Base-by-base conservation (phyloP, 2,329 filamentous ascomycete species). In the Nemania sp. region DNA sequence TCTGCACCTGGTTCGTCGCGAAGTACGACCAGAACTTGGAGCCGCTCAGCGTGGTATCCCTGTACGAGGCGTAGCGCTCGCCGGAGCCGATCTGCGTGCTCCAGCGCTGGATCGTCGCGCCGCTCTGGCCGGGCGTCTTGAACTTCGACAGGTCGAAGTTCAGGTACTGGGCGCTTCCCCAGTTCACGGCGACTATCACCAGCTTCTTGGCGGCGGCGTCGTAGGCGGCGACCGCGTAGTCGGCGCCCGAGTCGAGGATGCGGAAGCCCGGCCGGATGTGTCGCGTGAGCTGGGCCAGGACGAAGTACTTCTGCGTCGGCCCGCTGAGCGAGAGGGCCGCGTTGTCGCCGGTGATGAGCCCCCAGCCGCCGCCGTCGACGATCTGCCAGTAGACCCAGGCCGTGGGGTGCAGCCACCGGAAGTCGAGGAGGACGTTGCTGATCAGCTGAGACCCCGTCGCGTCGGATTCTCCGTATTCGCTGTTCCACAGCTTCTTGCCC, bases 331-430 rank as follows among this genome's bases (percentile, higher is more conserved):
- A 71, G 43, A 63, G 65, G 1, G 66, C 68, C 5, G 75, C 71
- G 57, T 78, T 78, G 62, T 78, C 72, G 2, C 71, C 78, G 12
- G 75, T 73, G 48, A 79, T 69, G 6, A 80, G 63, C 0, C 77
- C 78, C 77, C 77, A 79, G 13, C 77, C 76, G 11, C 71, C 68
- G 10, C 70, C 73, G 58, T 79, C 77, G 13, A 79, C 64, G 5
- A 72, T 73, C 65, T 79, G 78, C 77, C 77, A 79, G 67, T 78
- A 79, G 2, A 62, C 72, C 78, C 77, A 80, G 9, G 72, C 77
- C 1, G 74, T 77, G 2, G 77, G 78, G 52, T 71, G 72, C 29
- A 80, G 69, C 73, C 71, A 77, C 39, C 69, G 66, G 52, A 80
- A 73, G 68, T 79, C 78, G 10, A 78, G 71, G 32, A 79, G 60